A percentile compares a stretch with the other conserved stretches of the same genome.
Conservation (phyloP, 1,284 basidiomycete species). For the Ganoderma sp. region DNA sequence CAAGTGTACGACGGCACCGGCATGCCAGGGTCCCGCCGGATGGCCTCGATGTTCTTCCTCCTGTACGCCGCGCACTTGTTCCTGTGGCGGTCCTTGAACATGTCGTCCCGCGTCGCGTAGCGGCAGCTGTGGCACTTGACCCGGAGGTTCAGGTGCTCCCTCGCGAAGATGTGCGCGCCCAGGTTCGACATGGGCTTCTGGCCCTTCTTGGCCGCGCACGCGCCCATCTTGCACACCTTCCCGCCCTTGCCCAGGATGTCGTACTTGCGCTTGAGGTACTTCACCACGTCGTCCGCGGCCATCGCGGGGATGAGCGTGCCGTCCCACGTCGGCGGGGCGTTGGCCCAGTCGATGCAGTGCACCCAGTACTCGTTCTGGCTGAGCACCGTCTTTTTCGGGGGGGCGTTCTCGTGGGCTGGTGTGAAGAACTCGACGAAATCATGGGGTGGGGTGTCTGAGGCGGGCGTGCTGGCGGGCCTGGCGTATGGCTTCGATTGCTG, state of each 20-base stretch:
- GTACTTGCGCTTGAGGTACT: background rate
- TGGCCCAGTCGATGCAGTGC: conserved; percentile 15
- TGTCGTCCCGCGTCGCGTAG: background rate
- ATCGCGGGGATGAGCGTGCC: background rate
- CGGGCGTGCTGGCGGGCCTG: background rate
- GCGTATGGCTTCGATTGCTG: background rate
- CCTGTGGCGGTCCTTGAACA: background rate
- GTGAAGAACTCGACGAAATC: conserved; percentile 5
- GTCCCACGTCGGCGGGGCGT: conserved; percentile 10
- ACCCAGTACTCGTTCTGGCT: conserved; percentile 5
- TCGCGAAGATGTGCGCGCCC: conserved; percentile 5
- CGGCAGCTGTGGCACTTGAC: conserved; percentile 4
- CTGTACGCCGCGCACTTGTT: background rate
- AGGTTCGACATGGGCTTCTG: background rate
- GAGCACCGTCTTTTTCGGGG: background rate
- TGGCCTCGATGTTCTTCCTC: background rate
- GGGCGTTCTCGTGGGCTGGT: too few relatives aligned
- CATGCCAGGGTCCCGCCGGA: background rate
- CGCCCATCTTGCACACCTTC: conserved; percentile 1
- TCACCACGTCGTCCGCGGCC: background rate
- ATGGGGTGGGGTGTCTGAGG: background rate
- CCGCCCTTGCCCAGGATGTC: background rate
- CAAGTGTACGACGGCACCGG: background rate
- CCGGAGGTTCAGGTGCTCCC: background rate
- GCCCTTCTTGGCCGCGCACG: background rate